Evolutionary conservation across 371 early-diverging fungal genomes (phyloP), one percentile per base, ranked within the genome.

Genomic region (Rhizopus stolonifer): DNA sequence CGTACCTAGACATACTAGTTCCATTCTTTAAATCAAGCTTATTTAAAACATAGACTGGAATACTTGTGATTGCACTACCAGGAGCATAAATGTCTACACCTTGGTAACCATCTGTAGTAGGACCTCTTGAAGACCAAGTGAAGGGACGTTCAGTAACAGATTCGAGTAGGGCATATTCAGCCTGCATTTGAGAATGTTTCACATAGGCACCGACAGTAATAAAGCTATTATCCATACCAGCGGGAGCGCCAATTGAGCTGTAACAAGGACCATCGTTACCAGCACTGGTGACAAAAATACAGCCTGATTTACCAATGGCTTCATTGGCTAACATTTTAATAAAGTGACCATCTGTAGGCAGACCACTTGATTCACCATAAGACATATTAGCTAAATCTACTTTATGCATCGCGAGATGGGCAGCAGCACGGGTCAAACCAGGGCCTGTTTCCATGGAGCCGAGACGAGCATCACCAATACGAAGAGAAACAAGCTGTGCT

Each of bases 341-440:
- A 68, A 91, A 93, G 52, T 88, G 86, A 24, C 96, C 96, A 19
- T 66, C 67, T 55, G 90, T 82, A 24, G 92, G 79, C 10, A 83
- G 67, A 31, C 84, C 68, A 7, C 84, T 65, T 2, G 90, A 83
- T 80, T 96, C 96, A 52, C 96, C 96, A 63, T 88, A 97, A 23
- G 91, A 91, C 85, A 98, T 93, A 73, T 98, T 98, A 47, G 94
- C 96, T n/a, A 96, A 74, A 57, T 96, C 95, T 10, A 82, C 80
- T 61, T 88, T 86, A 61, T 89, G 73, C 56, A 82, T 87, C 23
- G 81, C 84, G 45, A 85, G 79, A 59, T 91, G 91, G 24, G 79
- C 80, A 22, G 86, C 87, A 1, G 96, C 94, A 53, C 98, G 86
- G 7, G 90, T 86, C 26, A 98, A 76, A 1, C 87, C 92, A 13